These are phyloP conservation scores for Stagonosporopsis vannaccii DNA, from an alignment of 2,329 filamentous ascomycete species.

Conservation along the genomic window DNA sequence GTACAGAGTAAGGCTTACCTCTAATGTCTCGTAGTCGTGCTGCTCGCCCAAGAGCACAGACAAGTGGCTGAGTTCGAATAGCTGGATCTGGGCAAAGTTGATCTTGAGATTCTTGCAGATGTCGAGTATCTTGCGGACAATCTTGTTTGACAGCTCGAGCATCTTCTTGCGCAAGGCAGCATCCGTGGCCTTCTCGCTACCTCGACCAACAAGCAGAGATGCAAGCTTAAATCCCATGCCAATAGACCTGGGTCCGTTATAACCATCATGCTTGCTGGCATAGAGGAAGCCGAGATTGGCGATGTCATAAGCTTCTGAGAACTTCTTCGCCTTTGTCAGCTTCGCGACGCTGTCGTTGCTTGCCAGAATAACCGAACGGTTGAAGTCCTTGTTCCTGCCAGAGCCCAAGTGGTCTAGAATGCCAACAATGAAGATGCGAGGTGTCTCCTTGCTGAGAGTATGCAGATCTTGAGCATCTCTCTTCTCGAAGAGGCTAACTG, in stretches of 20 bases:
- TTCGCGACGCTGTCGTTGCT: slow-evolving; percentile 34
- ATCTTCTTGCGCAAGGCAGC: slow-evolving; percentile 49
- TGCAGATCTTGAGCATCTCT: slow-evolving; percentile 37
- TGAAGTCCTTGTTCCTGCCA: slow-evolving; percentile 40
- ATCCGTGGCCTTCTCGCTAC: slow-evolving; percentile 40
- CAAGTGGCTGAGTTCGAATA: slow-evolving; percentile 52
- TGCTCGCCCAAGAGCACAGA: slow-evolving; percentile 55
- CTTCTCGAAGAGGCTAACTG: slow-evolving; percentile 38
- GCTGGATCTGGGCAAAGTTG: slow-evolving; percentile 53
- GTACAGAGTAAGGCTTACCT: slow-evolving; percentile 22
- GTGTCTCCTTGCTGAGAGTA: slow-evolving; percentile 39
- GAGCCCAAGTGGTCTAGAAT: slow-evolving; percentile 41
- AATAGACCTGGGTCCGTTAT: slow-evolving; percentile 44
- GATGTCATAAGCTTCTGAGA: slow-evolving; percentile 44
- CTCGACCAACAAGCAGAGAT: slow-evolving; percentile 43
- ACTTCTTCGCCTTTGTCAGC: slow-evolving; percentile 41
- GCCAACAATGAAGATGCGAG: slow-evolving; percentile 41
- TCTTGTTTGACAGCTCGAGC: slow-evolving; percentile 50
- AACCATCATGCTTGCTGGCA: slow-evolving; percentile 41
- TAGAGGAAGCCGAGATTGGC: slow-evolving; percentile 45
- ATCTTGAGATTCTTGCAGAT: slow-evolving; percentile 52
- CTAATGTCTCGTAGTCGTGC: slow-evolving; percentile 54
- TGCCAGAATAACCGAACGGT: slow-evolving; percentile 38
- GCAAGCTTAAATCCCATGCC: slow-evolving; percentile 49
- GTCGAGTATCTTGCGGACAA: slow-evolving; percentile 52